A percentile compares a stretch with the other conserved stretches of the same genome.
Conservation (phyloP, 106 monocot species). For the Dactylorhiza incarnata region DNA sequence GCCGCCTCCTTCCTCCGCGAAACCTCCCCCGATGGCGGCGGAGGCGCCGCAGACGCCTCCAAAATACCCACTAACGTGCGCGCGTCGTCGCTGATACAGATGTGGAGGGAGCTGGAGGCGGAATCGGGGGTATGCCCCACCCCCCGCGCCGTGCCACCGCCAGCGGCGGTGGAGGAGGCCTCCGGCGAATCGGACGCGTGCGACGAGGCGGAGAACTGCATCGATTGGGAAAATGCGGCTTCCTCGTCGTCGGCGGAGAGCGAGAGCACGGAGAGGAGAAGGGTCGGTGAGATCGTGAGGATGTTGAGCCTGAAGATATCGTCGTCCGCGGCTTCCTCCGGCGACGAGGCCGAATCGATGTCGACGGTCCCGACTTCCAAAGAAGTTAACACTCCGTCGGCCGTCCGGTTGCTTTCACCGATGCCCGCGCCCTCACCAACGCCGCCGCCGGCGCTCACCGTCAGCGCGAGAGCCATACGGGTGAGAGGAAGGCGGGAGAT, state of each 20-base stretch:
- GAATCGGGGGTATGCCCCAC: constrained; percentile 26
- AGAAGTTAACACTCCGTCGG: neutral
- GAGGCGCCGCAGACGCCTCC: neutral
- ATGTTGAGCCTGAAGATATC: constrained; percentile 13
- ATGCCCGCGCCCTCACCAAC: neutral
- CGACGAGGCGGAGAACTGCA: constrained; percentile 15
- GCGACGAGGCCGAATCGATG: constrained; percentile 7
- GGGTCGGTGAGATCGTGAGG: constrained; percentile 19
- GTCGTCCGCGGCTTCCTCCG: neutral
- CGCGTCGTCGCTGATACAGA: constrained; percentile 77
- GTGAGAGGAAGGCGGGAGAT: constrained; percentile 38
- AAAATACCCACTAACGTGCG: constrained; percentile 32
- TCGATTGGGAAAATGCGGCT: constrained; percentile 16
- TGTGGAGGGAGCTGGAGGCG: constrained; percentile 91
- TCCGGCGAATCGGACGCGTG: constrained; percentile 10
- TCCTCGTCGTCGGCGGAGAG: constrained; percentile 1
- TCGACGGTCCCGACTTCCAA: neutral
- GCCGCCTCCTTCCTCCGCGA: constrained; percentile 33
- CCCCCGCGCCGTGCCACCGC: constrained; percentile 1
- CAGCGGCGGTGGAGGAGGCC: constrained; percentile 3
- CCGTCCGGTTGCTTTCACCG: neutral
- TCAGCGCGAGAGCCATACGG: neutral
- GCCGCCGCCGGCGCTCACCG: neutral
- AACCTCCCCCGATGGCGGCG: constrained; percentile 1
- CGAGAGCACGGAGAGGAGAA: constrained; percentile 7